A percentile compares a stretch with the other conserved stretches of the same genome.
These are phyloP conservation scores for Umbelopsis ramanniana DNA, from an alignment of 192 early-diverging fungal genomes.

Conservation along the genomic window DNA sequence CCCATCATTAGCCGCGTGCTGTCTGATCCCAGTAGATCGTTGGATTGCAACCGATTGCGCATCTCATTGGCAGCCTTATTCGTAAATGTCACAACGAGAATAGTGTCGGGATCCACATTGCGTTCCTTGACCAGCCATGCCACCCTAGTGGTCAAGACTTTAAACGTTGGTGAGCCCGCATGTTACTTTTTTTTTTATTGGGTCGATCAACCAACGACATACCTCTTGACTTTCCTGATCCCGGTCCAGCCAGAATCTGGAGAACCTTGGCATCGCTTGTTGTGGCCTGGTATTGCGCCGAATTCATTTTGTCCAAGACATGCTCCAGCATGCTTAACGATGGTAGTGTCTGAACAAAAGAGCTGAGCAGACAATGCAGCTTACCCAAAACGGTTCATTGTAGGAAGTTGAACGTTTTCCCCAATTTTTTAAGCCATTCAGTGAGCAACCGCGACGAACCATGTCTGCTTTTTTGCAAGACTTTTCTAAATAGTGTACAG, in stretches of 20 bases:
- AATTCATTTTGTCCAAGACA: constrained; percentile 14
- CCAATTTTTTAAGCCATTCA: background rate
- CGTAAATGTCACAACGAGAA: constrained; percentile 42
- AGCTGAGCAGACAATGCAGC: background rate
- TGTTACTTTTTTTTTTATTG: background rate
- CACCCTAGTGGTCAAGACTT: constrained; percentile 39
- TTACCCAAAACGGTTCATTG: no score
- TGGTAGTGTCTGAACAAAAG: no score
- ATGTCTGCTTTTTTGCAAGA: no score
- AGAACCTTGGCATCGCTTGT: constrained; percentile 13
- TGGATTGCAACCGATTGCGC: constrained; percentile 22
- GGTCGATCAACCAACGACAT: background rate
- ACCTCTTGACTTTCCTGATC: constrained; percentile 42
- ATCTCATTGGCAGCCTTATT: constrained; percentile 44
- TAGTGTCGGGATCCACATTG: background rate
- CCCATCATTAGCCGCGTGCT: constrained; percentile 28
- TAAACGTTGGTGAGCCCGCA: no score
- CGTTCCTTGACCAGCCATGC: constrained; percentile 29
- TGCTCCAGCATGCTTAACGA: background rate
- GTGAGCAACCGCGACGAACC: no score
- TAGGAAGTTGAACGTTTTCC: no score
- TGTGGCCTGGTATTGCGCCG: background rate
- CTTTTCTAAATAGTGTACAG: no score
- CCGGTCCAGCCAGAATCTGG: constrained; percentile 37
- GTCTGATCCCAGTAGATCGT: background rate